Evolutionary conservation across 306 rosid genomes (phyloP).

Genomic region (Cicer cuneatum): DNA sequence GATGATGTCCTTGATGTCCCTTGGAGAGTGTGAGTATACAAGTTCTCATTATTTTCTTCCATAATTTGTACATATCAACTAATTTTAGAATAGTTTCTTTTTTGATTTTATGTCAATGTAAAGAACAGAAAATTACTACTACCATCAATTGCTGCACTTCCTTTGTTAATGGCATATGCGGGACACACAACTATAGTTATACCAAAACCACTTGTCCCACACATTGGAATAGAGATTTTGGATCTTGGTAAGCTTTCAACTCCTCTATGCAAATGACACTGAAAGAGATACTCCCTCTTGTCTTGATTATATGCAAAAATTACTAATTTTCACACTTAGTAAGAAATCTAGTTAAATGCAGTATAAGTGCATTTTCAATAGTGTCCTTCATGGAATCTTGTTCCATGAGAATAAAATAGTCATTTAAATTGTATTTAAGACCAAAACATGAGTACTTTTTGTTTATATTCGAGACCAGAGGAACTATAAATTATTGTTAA

Average conservation of each 20-base stretch:
- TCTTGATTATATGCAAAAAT: too few species aligned
- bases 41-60: constrained; percentile 34
- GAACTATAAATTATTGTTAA: neutral
- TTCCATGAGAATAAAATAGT: too few species aligned
- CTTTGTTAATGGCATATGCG: constrained; percentile 98
- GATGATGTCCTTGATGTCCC: constrained; percentile 98
- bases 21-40: constrained; percentile 94
- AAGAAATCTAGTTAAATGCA: too few species aligned
- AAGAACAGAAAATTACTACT: constrained; percentile 84
- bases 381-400: too few species aligned
- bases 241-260: constrained; percentile 76
- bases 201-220: constrained; percentile 89
- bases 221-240: constrained; percentile 72
- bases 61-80: constrained; percentile 33
- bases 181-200: constrained; percentile 96
- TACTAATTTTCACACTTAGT: too few species aligned
- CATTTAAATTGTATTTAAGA: too few species aligned
- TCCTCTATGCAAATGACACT: constrained; percentile 38
- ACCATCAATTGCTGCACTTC: constrained; percentile 94
- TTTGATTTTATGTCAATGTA: constrained; percentile 44
- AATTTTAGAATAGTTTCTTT: constrained; percentile 36
- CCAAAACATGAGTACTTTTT: too few species aligned
- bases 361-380: too few species aligned
- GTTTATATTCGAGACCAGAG: too few species aligned
- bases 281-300: constrained; percentile 19